Percentiles rank a stretch among this genome's conserved stretches.
Conservation (phyloP, 164 flowering plant genomes). For the Magnolia sinica region DNA sequence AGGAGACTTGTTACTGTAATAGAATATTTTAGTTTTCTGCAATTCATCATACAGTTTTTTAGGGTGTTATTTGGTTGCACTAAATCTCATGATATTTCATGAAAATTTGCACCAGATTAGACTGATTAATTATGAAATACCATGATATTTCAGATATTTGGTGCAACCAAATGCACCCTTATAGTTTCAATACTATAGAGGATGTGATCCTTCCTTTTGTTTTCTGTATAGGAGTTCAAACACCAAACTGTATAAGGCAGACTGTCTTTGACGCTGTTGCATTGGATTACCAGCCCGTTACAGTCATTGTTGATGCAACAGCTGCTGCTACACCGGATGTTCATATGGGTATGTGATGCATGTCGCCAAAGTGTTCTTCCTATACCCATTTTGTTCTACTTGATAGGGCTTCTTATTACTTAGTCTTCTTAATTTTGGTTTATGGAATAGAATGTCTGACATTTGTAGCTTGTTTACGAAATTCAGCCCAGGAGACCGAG, state of each 20-base stretch:
- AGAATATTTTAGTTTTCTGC: not conserved
- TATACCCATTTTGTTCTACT: not conserved
- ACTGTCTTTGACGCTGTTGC: conserved; percentile 94
- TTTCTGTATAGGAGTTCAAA: conserved; percentile 72
- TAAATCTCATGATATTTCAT: no score
- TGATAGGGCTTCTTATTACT: not conserved
- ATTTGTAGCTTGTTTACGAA: not conserved
- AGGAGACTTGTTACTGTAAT: not conserved
- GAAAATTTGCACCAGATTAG: no score
- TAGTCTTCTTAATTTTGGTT: not conserved
- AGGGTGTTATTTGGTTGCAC: no score
- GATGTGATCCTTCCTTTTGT: not conserved
- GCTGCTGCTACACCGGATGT: conserved; percentile 87
- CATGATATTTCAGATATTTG: no score
- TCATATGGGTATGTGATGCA: conserved; percentile 48
- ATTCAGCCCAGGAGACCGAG: no score
- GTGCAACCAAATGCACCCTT: not conserved
- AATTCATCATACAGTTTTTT: not conserved
- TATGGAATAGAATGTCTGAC: not conserved
- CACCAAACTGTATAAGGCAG: conserved; percentile 95
- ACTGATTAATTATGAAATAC: no score
- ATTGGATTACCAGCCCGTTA: conserved; percentile 66
- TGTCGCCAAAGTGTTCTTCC: not conserved
- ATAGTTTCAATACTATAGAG: not conserved
- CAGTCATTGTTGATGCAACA: conserved; percentile 86